A percentile compares a stretch with the other conserved stretches of the same genome.
Conservation (phyloP, 768 basidiomycete genomes). For the Rhodotorula babjevae region DNA sequence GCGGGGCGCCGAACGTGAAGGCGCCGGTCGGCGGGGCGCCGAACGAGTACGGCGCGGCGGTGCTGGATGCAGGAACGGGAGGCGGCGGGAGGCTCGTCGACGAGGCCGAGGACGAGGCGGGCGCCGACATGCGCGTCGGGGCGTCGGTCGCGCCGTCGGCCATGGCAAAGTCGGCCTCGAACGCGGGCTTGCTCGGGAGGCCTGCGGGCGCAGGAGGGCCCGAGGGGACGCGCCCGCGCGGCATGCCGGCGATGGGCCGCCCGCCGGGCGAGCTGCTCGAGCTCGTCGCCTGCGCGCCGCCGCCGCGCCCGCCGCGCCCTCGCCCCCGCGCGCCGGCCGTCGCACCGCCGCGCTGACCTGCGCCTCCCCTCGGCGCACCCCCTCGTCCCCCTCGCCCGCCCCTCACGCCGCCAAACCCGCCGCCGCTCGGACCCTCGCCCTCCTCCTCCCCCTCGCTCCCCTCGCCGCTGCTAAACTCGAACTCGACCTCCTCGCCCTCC, state of each 20-base stretch:
- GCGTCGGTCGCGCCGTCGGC: neutral
- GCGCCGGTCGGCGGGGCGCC: neutral
- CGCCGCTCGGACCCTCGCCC: neutral
- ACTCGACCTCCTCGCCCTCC: slow-evolving; percentile 33
- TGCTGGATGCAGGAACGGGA: too few relatives aligned
- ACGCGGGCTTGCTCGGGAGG: slow-evolving; percentile 17
- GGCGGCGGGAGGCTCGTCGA: too few relatives aligned
- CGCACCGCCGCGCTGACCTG: slow-evolving; percentile 12
- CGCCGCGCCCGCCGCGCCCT: neutral
- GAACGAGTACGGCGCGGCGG: neutral
- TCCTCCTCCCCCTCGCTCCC: slow-evolving; percentile 8
- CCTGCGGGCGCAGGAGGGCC: neutral
- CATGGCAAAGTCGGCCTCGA: neutral
- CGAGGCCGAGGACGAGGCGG: too few relatives aligned
- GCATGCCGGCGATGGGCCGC: neutral
- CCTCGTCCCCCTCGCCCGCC: neutral
- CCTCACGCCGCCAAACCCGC: neutral
- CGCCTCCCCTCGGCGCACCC: slow-evolving; percentile 10
- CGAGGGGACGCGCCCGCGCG: neutral
- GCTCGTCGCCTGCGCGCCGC: slow-evolving; percentile 1
- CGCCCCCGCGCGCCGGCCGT: neutral
- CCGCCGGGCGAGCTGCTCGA: neutral
- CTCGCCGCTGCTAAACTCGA: slow-evolving; percentile 36
- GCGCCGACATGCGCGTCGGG: neutral
- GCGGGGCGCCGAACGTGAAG: slow-evolving; percentile 7